Percentiles rank a stretch among this genome's conserved stretches.
phyloP scores from a whole-genome alignment of 192 early-diverging fungal species.

The Coemansia sp. region DNA sequence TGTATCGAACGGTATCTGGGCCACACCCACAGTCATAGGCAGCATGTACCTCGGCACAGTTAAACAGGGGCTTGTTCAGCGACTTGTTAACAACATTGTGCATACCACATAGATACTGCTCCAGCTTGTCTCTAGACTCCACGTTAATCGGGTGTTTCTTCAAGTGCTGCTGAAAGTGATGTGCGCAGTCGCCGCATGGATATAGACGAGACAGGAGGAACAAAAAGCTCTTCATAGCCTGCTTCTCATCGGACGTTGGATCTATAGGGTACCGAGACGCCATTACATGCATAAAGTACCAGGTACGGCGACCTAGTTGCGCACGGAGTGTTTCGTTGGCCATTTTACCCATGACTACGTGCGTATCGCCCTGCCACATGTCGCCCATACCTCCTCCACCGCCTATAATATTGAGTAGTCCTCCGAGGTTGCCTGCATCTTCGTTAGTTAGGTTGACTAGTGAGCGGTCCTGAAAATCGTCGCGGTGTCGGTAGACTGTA shows the following conservation, averaged over 20 bases:
- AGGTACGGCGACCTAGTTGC: slow-evolving; percentile 85
- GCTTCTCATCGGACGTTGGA: slow-evolving; percentile 75
- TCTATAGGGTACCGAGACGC: slow-evolving; percentile 81
- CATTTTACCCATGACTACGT: slow-evolving; percentile 72
- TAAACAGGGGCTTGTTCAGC: slow-evolving; percentile 77
- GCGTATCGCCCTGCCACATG: slow-evolving; percentile 46
- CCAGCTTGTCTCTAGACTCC: slow-evolving; percentile 66
- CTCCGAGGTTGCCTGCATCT: slow-evolving; percentile 4
- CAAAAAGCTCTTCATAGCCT: slow-evolving; percentile 79
- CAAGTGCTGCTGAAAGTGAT: slow-evolving; percentile 82
- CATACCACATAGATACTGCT: slow-evolving; percentile 85
- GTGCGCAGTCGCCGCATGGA: slow-evolving; percentile 96
- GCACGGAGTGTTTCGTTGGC: slow-evolving; percentile 75
- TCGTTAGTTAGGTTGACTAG: slow-evolving; percentile 35
- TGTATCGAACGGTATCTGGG: slow-evolving; percentile 49
- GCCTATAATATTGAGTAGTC: slow-evolving; percentile 33
- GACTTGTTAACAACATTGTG: slow-evolving; percentile 94
- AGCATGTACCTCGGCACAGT: slow-evolving; percentile 76
- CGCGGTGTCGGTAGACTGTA: slow-evolving; percentile 39
- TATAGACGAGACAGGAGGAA: slow-evolving; percentile 84
- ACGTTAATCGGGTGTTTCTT: slow-evolving; percentile 81
- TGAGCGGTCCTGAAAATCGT: slow-evolving; percentile 42
- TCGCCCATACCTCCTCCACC: slow-evolving; percentile 20
- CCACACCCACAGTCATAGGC: slow-evolving; percentile 89
- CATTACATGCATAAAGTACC: slow-evolving; percentile 95